Conservation (phyloP, 345 rosid species). For the Hirschfeldia incana region DNA sequence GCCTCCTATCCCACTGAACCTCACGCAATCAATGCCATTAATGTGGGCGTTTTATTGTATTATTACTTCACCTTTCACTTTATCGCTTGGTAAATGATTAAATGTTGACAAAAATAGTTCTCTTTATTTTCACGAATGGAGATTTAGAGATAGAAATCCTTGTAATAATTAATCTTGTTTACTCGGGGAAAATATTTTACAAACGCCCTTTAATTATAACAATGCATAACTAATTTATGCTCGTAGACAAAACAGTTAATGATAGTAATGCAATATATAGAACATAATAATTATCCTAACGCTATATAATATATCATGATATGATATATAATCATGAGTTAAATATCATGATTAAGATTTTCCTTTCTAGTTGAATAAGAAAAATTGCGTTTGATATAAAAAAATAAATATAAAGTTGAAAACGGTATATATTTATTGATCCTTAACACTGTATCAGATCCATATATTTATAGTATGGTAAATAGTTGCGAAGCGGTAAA, state of each 20-base stretch:
- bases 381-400: too few relatives aligned
- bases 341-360: slow-evolving; percentile 5
- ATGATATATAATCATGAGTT: slow-evolving; percentile 30
- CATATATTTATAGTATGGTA: neutral
- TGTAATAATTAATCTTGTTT: neutral
- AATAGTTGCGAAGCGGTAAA: neutral
- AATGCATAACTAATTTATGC: neutral
- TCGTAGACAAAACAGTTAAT: neutral
- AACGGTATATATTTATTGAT: too few relatives aligned
- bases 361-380: neutral
- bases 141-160: neutral
- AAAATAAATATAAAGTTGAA: too few relatives aligned
- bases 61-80: slow-evolving; percentile 24
- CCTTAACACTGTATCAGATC: too few relatives aligned
- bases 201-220: neutral
- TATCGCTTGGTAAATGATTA: slow-evolving; percentile 3
- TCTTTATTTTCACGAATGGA: neutral
- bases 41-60: neutral
- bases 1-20: slow-evolving; percentile 29
- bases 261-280: neutral
- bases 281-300: slow-evolving; percentile 13
- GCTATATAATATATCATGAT: slow-evolving; percentile 19
- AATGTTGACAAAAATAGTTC: neutral
- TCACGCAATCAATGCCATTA: slow-evolving; percentile 36
- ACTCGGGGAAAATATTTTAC: neutral